These are phyloP conservation scores for Capillidium rhysosporum DNA, from an alignment of 371 early-diverging fungal genomes.

Conservation along the genomic window DNA sequence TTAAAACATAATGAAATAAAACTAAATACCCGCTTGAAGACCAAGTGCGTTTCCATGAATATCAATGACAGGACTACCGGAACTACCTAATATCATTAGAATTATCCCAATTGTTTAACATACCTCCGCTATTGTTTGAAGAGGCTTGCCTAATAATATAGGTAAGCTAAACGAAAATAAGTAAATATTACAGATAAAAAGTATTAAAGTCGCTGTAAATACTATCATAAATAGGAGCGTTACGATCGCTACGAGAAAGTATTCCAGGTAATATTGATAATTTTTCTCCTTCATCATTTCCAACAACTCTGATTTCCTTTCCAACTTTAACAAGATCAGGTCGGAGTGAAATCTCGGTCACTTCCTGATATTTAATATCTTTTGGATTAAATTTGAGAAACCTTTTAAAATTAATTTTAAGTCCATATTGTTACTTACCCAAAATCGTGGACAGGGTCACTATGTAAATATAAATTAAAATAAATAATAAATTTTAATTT, in stretches of 20 bases:
- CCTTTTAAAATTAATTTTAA: not conserved
- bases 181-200: slow-evolving; percentile 5
- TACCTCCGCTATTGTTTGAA: slow-evolving; percentile 58
- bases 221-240: slow-evolving; percentile 44
- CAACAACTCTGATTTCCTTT: slow-evolving; percentile 59
- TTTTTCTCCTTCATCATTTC: slow-evolving; percentile 72
- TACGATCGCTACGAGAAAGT: slow-evolving; percentile 48
- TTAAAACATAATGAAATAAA: not conserved
- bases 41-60: slow-evolving; percentile 85
- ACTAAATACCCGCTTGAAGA: slow-evolving; percentile 49
- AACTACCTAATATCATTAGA: slow-evolving; percentile 14
- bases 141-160: slow-evolving; percentile 27
- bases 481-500: not conserved
- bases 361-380: slow-evolving; percentile 46
- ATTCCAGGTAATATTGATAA: slow-evolving; percentile 54
- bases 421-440: slow-evolving; percentile 24
- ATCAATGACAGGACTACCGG: slow-evolving; percentile 83
- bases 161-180: not conserved
- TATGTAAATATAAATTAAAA: not conserved
- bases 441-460: slow-evolving; percentile 80
- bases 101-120: slow-evolving; percentile 3
- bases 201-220: slow-evolving; percentile 36
- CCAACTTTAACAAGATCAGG: slow-evolving; percentile 57
- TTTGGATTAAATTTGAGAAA: slow-evolving; percentile 63
- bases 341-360: slow-evolving; percentile 38